These are phyloP conservation scores for Paecilomyces sp. DNA, from an alignment of 2,329 filamentous ascomycete species.

Conservation along the genomic window DNA sequence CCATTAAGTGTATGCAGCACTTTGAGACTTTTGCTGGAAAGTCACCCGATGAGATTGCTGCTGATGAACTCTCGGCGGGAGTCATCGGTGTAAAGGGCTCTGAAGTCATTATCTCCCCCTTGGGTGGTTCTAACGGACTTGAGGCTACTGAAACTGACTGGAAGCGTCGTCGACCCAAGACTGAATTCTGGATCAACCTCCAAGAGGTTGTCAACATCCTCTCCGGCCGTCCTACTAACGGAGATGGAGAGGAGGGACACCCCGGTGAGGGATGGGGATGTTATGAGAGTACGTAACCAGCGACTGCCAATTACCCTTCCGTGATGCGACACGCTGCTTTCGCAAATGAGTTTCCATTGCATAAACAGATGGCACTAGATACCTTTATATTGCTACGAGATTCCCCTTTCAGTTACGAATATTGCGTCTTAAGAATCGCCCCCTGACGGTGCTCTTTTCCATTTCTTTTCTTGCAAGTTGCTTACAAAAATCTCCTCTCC, in stretches of 20 bases:
- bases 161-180: conserved; percentile 75
- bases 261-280: conserved; percentile 17
- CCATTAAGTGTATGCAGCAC: conserved; percentile 90
- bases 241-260: conserved; percentile 8
- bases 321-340: background rate
- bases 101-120: conserved; percentile 76
- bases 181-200: conserved; percentile 77
- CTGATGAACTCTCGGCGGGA: conserved; percentile 64
- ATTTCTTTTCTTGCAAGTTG: background rate
- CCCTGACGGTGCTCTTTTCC: background rate
- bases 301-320: background rate
- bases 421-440: background rate
- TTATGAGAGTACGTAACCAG: conserved; percentile 20
- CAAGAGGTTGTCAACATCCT: conserved; percentile 79
- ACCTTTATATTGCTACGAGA: background rate
- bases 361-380: background rate
- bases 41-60: conserved; percentile 59
- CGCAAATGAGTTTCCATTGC: background rate
- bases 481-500: background rate
- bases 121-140: conserved; percentile 57
- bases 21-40: conserved; percentile 69
- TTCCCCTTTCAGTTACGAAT: background rate
- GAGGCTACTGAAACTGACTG: conserved; percentile 88
- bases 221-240: conserved; percentile 56
- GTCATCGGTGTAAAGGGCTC: conserved; percentile 93